Conservation (phyloP, 148 eudicot species). For the Persicaria maculosa region DNA sequence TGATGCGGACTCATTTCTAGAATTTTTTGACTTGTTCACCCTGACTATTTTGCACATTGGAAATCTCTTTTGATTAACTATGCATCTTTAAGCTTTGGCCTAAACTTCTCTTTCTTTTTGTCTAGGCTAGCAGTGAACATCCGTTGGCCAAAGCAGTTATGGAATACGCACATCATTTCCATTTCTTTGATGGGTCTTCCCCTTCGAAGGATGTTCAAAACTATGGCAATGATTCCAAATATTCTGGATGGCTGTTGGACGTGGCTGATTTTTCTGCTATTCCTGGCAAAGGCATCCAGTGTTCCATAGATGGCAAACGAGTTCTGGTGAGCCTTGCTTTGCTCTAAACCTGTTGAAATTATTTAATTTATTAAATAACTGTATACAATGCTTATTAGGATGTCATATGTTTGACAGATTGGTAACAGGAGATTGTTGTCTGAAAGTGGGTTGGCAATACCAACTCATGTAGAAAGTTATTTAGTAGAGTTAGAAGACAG, state of each 20-base stretch:
- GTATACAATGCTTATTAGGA: background rate
- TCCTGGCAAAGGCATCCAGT: slow-evolving; percentile 85
- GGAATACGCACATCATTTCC: slow-evolving; percentile 94
- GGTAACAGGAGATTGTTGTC: slow-evolving; percentile 77
- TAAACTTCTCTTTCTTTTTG: background rate
- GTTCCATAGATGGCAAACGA: slow-evolving; percentile 51
- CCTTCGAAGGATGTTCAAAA: slow-evolving; percentile 33
- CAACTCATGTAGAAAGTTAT: slow-evolving; percentile 43
- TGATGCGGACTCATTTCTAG: background rate
- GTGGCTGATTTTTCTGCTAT: slow-evolving; percentile 63
- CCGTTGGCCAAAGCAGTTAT: slow-evolving; percentile 84
- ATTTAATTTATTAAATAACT: background rate
- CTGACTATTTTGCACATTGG: background rate
- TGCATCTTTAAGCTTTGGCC: background rate
- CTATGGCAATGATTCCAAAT: slow-evolving; percentile 27
- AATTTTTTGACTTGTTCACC: background rate
- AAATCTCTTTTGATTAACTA: background rate
- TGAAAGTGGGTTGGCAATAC: slow-evolving; percentile 57
- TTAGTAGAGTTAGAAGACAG: slow-evolving; percentile 78
- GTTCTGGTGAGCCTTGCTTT: slow-evolving; percentile 54
- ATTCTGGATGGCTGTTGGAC: slow-evolving; percentile 82
- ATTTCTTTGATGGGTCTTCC: slow-evolving; percentile 73
- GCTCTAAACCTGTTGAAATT: background rate
- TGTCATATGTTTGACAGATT: slow-evolving; percentile 40
- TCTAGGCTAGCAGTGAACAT: slow-evolving; percentile 93